A percentile compares a stretch with the other conserved stretches of the same genome.
These are phyloP conservation scores for Podosphaera xanthii DNA, from an alignment of 2,329 filamentous ascomycete genomes.

Conservation along the genomic window DNA sequence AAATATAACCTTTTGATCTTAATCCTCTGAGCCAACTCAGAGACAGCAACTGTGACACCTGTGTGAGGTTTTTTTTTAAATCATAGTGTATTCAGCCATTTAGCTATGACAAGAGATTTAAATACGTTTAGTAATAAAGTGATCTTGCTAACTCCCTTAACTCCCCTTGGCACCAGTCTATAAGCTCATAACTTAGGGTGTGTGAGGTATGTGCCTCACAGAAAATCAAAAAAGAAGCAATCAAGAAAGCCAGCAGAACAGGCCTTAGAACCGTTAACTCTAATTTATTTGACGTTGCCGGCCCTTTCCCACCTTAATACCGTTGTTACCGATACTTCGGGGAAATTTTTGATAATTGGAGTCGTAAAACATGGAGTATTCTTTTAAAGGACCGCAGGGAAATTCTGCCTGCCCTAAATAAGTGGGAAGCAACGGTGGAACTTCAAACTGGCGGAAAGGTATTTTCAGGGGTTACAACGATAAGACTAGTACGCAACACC, in stretches of 20 bases:
- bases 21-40: no score
- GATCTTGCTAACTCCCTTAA: no score
- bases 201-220: not conserved
- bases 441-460: not conserved
- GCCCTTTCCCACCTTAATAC: not conserved
- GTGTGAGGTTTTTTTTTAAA: no score
- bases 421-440: not conserved
- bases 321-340: not conserved
- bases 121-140: no score
- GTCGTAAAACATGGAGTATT: not conserved
- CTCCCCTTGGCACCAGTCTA: no score
- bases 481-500: not conserved
- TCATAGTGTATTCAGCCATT: no score
- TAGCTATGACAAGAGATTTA: no score
- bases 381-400: not conserved
- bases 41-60: no score
- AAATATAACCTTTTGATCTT: no score
- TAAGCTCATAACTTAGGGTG: no score
- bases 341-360: constrained; percentile 1
- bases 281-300: constrained; percentile 1
- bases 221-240: constrained; percentile 1
- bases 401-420: not conserved
- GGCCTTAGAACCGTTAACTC: not conserved
- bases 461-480: not conserved
- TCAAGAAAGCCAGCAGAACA: not conserved